Percentiles rank a stretch among this genome's conserved stretches.
Evolutionary conservation across 139 green algal species (phyloP).

Genomic region (Chlamydomonas sphaeroides): DNA sequence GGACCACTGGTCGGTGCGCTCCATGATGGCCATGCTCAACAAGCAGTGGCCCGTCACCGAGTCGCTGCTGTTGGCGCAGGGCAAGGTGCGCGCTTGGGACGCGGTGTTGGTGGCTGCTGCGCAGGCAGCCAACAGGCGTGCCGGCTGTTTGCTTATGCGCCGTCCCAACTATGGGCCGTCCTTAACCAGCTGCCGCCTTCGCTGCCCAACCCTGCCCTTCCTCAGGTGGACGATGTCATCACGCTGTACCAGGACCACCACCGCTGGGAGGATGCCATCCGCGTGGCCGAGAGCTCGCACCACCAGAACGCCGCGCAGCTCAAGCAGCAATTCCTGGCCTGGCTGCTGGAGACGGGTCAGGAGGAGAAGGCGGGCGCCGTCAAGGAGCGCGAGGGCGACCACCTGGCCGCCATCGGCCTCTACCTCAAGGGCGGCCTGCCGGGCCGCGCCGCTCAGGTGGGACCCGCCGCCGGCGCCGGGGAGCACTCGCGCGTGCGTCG

Average conservation of each 20-base stretch:
- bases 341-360: slow-evolving; percentile 72
- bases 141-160: too few species aligned
- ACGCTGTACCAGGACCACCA: slow-evolving; percentile 62
- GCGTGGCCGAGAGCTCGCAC: slow-evolving; percentile 68
- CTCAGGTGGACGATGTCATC: slow-evolving; percentile 35
- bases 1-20: slow-evolving; percentile 59
- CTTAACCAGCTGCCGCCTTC: neutral
- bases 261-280: slow-evolving; percentile 76
- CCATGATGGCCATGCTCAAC: slow-evolving; percentile 72
- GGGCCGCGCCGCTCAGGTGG: slow-evolving; percentile 73
- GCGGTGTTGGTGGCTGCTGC: too few species aligned
- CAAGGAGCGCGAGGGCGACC: slow-evolving; percentile 79
- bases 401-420: slow-evolving; percentile 77
- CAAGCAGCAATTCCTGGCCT: slow-evolving; percentile 68
- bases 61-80: slow-evolving; percentile 72
- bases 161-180: too few species aligned
- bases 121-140: too few species aligned
- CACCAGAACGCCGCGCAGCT: slow-evolving; percentile 65
- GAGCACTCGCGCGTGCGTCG: too few species aligned
- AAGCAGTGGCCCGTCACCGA: slow-evolving; percentile 79
- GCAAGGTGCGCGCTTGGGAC: slow-evolving; percentile 60
- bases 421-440: slow-evolving; percentile 84
- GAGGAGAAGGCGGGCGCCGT: slow-evolving; percentile 75
- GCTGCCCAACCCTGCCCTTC: neutral
- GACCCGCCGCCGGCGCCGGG: too few species aligned